phyloP scores from a whole-genome alignment of 441 rosid species.

The Erodium texanum region DNA sequence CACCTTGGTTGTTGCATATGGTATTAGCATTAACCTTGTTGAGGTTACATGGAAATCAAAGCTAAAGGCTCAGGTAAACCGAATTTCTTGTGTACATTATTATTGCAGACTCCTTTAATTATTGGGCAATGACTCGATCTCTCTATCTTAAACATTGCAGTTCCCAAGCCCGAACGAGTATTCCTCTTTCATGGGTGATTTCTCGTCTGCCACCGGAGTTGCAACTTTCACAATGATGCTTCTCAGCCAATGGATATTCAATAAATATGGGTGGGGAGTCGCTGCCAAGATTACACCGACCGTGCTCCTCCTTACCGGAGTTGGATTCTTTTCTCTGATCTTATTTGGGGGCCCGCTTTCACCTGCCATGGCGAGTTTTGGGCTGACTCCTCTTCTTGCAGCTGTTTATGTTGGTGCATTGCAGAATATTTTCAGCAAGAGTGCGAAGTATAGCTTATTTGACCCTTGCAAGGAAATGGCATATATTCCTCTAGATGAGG shows the following conservation, averaged over 20 bases:
- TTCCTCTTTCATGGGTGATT: slow-evolving; percentile 97
- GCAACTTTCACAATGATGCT: slow-evolving; percentile 95
- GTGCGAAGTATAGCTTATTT: slow-evolving; percentile 94
- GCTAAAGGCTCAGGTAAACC: slow-evolving; percentile 89
- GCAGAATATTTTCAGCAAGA: slow-evolving; percentile 98
- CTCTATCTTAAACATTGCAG: slow-evolving; percentile 40
- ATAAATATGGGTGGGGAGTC: slow-evolving; percentile 94
- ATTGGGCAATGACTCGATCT: neutral
- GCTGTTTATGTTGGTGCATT: slow-evolving; percentile 95
- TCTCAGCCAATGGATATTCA: slow-evolving; percentile 69
- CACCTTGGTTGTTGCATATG: slow-evolving; percentile 93
- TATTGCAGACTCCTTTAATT: no score
- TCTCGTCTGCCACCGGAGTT: slow-evolving; percentile 88
- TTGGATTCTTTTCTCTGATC: slow-evolving; percentile 79
- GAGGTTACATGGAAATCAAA: slow-evolving; percentile 99
- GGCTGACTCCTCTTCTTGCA: slow-evolving; percentile 92
- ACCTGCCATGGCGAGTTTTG: slow-evolving; percentile 55
- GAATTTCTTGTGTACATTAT: no score
- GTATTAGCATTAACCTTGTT: slow-evolving; percentile 92
- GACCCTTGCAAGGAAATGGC: slow-evolving; percentile 99
- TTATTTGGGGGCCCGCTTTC: slow-evolving; percentile 64
- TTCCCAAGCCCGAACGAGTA: slow-evolving; percentile 96
- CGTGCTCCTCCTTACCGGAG: slow-evolving; percentile 72
- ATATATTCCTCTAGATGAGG: slow-evolving; percentile 87
- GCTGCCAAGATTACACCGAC: slow-evolving; percentile 97